Base-by-base conservation (phyloP, 345 rosid genomes). In the Firmiana major region DNA sequence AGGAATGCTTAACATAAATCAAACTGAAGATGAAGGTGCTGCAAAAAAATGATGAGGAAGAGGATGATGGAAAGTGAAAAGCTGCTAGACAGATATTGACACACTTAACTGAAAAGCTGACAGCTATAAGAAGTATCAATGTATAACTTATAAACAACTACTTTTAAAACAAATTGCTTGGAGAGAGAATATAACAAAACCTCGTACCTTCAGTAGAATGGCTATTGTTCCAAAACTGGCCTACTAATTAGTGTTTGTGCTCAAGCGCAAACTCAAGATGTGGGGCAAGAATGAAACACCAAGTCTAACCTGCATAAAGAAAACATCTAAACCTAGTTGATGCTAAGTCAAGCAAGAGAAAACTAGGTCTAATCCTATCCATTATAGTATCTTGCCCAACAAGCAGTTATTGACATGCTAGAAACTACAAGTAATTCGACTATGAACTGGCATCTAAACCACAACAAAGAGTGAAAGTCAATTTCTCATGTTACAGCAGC, bases 261-360 rank as follows among this genome's bases (percentile, higher is more conserved):
- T 31, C 42, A 71, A 80, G 62, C 75, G 63, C 75, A 77, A 75
- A 63, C 76, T 59, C 75, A 76, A 57, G 65, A 75, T 77, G 58
- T 59, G 55, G 67, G 24, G 75, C 81, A 78, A 43, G 66, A 51
- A 53, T 19, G 67, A 82, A 67, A 82, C 71, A 85, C 77, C 81
- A 57, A 67, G 80, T 69, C 57, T 85, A 78, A 88, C 94, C 96
- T 90, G 96, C 93, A 88, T 86, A 83, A 83, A 73, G 75, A 79
- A 86, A 86, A 74, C 79, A 78, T 81, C 90, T 82, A 86, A 84
- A 84, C 91, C 92, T 85, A 87, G 75, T 59, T 55, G 81, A 71
- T 82, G 85, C 85, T 87, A 82, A 71, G 66, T 76, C 66, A 81
- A 75, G 63, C 80, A 82, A 42, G 40, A 63, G 63, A 74, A 81